Percentiles rank a stretch among this genome's conserved stretches.
Conservation (phyloP, 202 grass and related monocot genomes). For the Schoenoplectus tabernaemontani region DNA sequence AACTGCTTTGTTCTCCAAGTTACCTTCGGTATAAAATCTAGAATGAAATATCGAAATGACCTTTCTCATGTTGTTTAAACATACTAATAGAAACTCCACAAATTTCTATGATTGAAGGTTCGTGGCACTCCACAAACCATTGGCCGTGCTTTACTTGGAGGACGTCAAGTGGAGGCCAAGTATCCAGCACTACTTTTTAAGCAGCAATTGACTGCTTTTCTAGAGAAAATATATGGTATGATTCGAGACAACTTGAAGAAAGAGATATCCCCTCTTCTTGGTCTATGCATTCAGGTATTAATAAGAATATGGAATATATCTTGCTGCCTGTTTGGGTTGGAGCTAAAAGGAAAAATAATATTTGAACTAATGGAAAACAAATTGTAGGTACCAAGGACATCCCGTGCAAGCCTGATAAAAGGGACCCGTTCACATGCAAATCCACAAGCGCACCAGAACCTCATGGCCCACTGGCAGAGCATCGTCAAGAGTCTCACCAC, state of each 20-base stretch:
- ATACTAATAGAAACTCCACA: conserved; percentile 9
- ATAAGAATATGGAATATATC: background rate
- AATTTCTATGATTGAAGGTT: conserved; percentile 53
- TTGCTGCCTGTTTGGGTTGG: conserved; percentile 19
- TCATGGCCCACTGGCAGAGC: conserved; percentile 98
- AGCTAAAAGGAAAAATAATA: background rate
- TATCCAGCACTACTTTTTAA: conserved; percentile 99
- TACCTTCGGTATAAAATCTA: conserved; percentile 63
- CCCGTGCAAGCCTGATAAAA: conserved; percentile 92
- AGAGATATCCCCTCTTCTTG: conserved; percentile 94
- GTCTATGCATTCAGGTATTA: conserved; percentile 90
- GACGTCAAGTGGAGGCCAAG: conserved; percentile 95
- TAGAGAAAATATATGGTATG: conserved; percentile 98
- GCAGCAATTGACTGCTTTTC: conserved; percentile 97
- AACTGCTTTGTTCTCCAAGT: conserved; percentile 73
- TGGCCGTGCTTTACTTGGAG: conserved; percentile 63
- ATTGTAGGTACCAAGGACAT: conserved; percentile 90
- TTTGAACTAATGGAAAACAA: conserved; percentile 19
- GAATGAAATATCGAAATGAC: conserved; percentile 2
- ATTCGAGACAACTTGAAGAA: conserved; percentile 98
- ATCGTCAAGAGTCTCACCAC: conserved; percentile 91
- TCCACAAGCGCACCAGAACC: conserved; percentile 86
- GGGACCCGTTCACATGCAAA: conserved; percentile 93
- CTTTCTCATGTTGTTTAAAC: conserved; percentile 26
- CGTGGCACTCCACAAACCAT: conserved; percentile 81